phyloP scores from a whole-genome alignment of 1,284 basidiomycete species.

The Paramarasmius palmivorus region DNA sequence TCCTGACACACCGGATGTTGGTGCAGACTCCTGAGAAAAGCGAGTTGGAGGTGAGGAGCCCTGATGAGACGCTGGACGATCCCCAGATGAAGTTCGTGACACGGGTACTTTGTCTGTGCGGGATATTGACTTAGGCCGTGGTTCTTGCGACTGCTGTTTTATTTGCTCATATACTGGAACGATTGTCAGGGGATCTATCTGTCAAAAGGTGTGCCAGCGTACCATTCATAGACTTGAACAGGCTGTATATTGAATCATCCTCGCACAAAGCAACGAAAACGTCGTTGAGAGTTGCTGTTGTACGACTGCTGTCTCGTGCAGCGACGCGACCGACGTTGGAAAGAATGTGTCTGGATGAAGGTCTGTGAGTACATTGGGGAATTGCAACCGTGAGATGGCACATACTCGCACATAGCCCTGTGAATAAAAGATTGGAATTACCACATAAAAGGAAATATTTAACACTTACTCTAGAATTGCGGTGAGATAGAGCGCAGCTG shows the following conservation, averaged over 20 bases:
- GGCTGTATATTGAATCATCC: constrained; percentile 79
- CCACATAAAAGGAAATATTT: constrained; percentile 15
- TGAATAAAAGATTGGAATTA: constrained; percentile 22
- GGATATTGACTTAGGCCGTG: constrained; percentile 65
- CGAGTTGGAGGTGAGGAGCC: constrained; percentile 31
- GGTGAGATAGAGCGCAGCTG: constrained; percentile 85
- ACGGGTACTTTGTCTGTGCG: constrained; percentile 39
- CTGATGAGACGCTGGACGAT: constrained; percentile 44
- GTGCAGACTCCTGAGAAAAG: no score
- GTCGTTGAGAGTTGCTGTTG: constrained; percentile 75
- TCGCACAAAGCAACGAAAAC: constrained; percentile 86
- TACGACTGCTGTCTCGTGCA: constrained; percentile 80
- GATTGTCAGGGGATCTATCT: constrained; percentile 8
- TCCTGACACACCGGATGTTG: constrained; percentile 29
- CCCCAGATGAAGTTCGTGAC: constrained; percentile 40
- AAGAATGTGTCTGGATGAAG: constrained; percentile 71
- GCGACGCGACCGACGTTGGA: constrained; percentile 82
- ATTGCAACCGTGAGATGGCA: constrained; percentile 18
- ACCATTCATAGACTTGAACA: constrained; percentile 90
- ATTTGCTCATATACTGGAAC: constrained; percentile 74
- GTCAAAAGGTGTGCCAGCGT: constrained; percentile 19
- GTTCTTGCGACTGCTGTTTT: constrained; percentile 60
- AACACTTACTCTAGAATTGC: constrained; percentile 86
- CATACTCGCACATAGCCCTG: constrained; percentile 85
- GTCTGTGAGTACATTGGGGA: constrained; percentile 9